phyloP scores from a whole-genome alignment of 2,329 filamentous ascomycete genomes.

The Trichoderma simmonsii region DNA sequence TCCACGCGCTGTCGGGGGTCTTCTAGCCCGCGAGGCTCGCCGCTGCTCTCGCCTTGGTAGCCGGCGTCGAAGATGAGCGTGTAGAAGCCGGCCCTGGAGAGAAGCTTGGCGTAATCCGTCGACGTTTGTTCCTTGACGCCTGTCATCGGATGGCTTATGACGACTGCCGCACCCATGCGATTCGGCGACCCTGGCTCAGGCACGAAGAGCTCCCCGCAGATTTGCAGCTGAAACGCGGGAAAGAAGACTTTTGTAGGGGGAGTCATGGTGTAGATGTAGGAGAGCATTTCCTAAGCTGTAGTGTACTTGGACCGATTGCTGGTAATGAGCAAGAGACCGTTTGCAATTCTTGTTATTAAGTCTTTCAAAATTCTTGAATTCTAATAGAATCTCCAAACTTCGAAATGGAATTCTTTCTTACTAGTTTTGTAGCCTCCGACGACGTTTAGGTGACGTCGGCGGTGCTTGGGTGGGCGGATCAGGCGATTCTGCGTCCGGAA shows the following conservation, averaged over 20 bases:
- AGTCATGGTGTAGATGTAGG: not conserved
- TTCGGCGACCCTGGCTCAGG: constrained; percentile 3
- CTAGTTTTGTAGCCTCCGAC: not conserved
- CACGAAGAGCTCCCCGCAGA: constrained; percentile 12
- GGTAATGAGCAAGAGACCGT: not conserved
- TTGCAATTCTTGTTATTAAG: not conserved
- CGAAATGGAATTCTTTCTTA: not conserved
- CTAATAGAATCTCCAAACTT: not conserved
- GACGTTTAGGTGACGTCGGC: constrained; percentile 17
- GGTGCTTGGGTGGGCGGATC: not conserved
- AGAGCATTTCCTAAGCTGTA: not conserved
- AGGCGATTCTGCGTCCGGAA: not conserved
- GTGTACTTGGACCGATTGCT: not conserved
- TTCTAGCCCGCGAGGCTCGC: constrained; percentile 37
- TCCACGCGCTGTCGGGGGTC: constrained; percentile 37
- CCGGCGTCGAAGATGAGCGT: constrained; percentile 37
- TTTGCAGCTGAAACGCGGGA: constrained; percentile 3
- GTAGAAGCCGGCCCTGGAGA: constrained; percentile 34
- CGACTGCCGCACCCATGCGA: constrained; percentile 21
- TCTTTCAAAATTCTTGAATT: not conserved
- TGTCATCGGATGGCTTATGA: constrained; percentile 32
- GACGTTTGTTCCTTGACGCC: constrained; percentile 40
- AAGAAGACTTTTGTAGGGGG: constrained; percentile 12
- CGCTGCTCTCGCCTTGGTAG: constrained; percentile 37
- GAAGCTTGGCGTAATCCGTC: constrained; percentile 30